Evolutionary conservation across 2,329 filamentous ascomycete genomes (phyloP), one percentile per base, ranked within the genome.

Genomic region (Pseudogymnoascus sp.): DNA sequence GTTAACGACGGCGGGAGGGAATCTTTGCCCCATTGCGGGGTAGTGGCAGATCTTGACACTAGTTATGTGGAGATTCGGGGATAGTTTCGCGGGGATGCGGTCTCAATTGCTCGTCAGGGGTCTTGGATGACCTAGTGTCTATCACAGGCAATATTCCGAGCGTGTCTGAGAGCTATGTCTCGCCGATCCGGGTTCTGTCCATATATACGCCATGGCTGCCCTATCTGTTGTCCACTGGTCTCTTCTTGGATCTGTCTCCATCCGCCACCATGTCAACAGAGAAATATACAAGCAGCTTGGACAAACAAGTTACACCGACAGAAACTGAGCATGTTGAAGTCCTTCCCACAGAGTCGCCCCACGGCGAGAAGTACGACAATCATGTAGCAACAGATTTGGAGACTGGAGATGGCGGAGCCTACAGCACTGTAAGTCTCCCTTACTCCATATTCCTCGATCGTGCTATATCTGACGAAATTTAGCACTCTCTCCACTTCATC

Each of bases 1-100:
- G 17, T 33, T 56, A 56, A n/a, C 2, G 33, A 15, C n/a, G 15
- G 29, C 29, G 29, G 29, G 50, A 33, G 26, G 29, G n/a, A 56
- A 56, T 56, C 50, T 56, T 56, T 56, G 17, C 50, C 50, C 29
- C 50, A 33, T 56, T 56, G 29, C 21, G 50, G 50, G 50, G 50
- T 56, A 56, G 50, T 35, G 50, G 50, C 29, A 19, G 50, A 56
- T 56, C 29, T 56, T 10, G 26, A 56, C 50, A 10, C 50, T 35
- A 56, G n/a, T 56, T 56, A 7, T 33, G 50, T 56, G 50, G 50
- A n/a, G n/a, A 56, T 33, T 26, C 29, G 3, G 50, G 50, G 17
- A 15, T 4, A 10, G 19, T 33, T 29, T 56, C 10, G 50, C 17
- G n/a, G 10, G 29, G 50, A 56, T 33, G 50, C 17, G n/a, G 50